Evolutionary conservation across 371 early-diverging fungal species (phyloP).

Genomic region (Funneliformis caledonium): DNA sequence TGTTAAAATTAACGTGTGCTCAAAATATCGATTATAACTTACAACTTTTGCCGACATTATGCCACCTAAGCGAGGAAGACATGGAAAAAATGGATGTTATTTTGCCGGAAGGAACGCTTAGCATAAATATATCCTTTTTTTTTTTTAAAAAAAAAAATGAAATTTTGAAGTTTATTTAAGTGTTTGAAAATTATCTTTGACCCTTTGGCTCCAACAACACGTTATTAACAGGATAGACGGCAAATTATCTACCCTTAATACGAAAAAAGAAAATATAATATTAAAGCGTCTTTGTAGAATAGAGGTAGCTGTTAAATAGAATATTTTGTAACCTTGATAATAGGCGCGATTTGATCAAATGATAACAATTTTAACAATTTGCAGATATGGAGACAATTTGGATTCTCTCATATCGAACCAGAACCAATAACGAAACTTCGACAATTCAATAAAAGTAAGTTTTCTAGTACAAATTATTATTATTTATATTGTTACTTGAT

Average conservation of each 20-base stretch:
- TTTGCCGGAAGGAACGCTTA: conserved; percentile 5
- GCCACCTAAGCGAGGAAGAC: conserved; percentile 20
- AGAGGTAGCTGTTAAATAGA: conserved; percentile 3
- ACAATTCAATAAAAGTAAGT: conserved; percentile 29
- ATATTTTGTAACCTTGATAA: neutral
- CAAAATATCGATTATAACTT: conserved; percentile 26
- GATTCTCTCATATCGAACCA: conserved; percentile 26
- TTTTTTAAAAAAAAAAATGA: neutral
- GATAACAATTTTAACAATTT: neutral
- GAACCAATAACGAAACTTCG: neutral
- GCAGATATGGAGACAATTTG: conserved; percentile 38
- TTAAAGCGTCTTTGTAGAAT: conserved; percentile 31
- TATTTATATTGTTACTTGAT: neutral
- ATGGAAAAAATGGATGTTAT: conserved; percentile 24
- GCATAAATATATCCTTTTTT: conserved; percentile 35
- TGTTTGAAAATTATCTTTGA: conserved; percentile 9
- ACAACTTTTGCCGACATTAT: conserved; percentile 8
- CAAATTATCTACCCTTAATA: conserved; percentile 22
- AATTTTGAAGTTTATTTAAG: neutral
- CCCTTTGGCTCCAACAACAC: neutral
- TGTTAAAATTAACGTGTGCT: conserved; percentile 31
- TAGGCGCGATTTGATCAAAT: neutral
- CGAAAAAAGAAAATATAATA: conserved; percentile 36
- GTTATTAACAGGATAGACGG: conserved; percentile 38
- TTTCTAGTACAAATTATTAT: neutral